Base-by-base conservation (phyloP, 345 rosid genomes). In the Lagerstroemia speciosa region DNA sequence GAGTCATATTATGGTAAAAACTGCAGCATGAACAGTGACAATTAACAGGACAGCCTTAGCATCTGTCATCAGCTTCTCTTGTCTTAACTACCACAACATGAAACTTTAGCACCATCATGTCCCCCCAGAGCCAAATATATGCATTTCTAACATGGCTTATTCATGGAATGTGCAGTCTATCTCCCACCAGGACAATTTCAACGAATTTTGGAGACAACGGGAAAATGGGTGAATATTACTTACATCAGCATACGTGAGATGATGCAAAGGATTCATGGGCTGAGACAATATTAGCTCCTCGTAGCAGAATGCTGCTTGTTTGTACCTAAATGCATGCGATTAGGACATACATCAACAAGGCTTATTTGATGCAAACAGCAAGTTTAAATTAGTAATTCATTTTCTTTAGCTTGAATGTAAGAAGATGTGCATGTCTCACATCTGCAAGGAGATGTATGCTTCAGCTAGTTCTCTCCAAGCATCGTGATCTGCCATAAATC, bases 381-480 rank as follows among this genome's bases (percentile, higher is more conserved):
- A 45, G 15, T 16, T 45, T 15, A 19, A 19, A 45, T 14, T 11
- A 48, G 12, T 48, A 15, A 14, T 38, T 38, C 43, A 38, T 38
- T 38, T 38, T 14, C 11, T 38, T 38, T 38, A 38, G 6, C 6
- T n/a, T n/a, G n/a, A n/a, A 30, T 27, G n/a, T n/a, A n/a, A n/a
- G n/a, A 57, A 20, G 32, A 20, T 8, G 22, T 65, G 74, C 75
- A 74, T 69, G 43, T 30, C 90, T 74, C 74, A 94, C 99, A 94
- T 94, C 81, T 95, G 98, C 78, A 92, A 74, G 69, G 98, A 87
- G 67, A 88, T 79, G 64, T 95, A 92, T 72, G 87, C 83, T 66
- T 90, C 97, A 0, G 99, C 98, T 64, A 95, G 98, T 77, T 95
- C 99, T 83, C 98, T 92, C 99, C 99, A 94, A 41, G 99, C 98